Evolutionary conservation across 345 rosid genomes (phyloP).

Genomic region (Eucalyptus pauciflora): DNA sequence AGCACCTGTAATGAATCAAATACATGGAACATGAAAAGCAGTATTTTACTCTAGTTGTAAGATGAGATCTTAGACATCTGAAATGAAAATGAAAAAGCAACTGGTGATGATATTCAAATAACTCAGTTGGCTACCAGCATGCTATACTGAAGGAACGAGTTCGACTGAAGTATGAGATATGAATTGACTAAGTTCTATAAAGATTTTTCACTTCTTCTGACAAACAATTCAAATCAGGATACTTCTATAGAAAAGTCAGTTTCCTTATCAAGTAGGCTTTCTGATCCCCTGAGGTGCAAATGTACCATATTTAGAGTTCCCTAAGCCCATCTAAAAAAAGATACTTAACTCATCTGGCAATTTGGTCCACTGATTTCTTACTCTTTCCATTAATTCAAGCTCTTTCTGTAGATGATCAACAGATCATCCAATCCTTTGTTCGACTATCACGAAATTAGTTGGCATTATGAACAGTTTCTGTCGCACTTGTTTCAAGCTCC

Average conservation of each 20-base stretch:
- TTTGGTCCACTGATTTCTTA: neutral
- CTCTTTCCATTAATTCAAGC: neutral
- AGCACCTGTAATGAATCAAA: constrained; percentile 41
- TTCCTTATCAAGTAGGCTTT: neutral
- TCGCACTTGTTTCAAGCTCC: neutral
- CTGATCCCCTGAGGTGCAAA: neutral
- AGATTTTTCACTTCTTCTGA: neutral
- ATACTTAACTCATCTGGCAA: neutral
- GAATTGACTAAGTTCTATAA: neutral
- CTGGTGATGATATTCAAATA: neutral
- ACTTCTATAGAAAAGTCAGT: neutral
- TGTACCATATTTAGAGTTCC: neutral
- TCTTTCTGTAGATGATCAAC: neutral
- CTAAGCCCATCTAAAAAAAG: neutral
- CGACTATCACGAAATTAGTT: neutral
- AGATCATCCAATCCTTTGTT: neutral
- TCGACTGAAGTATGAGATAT: neutral
- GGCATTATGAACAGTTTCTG: neutral
- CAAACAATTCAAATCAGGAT: neutral
- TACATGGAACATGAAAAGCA: neutral
- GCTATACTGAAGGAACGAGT: neutral
- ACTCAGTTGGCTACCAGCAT: neutral
- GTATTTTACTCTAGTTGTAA: neutral
- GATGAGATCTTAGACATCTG: neutral
- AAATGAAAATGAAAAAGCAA: neutral